Percentiles rank a stretch among this genome's conserved stretches.
phyloP scores from a whole-genome alignment of 805 yeast genomes.

The Wickerhamomyces bisporus region DNA sequence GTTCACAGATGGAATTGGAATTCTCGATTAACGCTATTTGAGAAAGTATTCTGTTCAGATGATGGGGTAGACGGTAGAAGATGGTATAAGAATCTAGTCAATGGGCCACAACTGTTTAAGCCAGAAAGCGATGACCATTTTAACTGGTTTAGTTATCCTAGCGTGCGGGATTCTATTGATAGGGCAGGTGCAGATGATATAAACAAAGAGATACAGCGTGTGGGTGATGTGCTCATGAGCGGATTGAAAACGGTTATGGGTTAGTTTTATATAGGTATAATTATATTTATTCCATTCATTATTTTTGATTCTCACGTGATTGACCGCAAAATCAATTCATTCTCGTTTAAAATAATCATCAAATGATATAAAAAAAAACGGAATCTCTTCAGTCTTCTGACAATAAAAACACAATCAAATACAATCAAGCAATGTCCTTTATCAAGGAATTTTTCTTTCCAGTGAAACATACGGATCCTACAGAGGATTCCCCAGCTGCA shows the following conservation, averaged over 20 bases:
- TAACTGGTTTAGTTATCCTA: conserved; percentile 69
- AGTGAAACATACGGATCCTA: conserved; percentile 21
- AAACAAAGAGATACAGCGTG: conserved; percentile 43
- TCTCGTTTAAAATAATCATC: no score
- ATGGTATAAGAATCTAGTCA: conserved; percentile 62
- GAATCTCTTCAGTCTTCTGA: no score
- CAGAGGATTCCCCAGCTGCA: conserved; percentile 7
- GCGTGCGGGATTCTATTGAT: conserved; percentile 61
- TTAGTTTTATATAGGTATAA: no score
- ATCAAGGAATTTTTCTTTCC: conserved; percentile 24
- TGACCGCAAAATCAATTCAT: no score
- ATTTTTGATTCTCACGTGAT: no score
- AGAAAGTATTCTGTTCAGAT: conserved; percentile 43
- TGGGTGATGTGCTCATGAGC: conserved; percentile 26
- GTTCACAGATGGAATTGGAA: conserved; percentile 81
- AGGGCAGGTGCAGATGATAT: conserved; percentile 46
- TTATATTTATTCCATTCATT: no score
- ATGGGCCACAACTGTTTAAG: conserved; percentile 62
- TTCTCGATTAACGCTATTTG: conserved; percentile 52
- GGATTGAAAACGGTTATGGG: background rate
- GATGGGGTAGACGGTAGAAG: conserved; percentile 45
- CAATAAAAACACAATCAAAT: no score
- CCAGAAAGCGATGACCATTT: conserved; percentile 41
- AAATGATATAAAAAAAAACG: no score
- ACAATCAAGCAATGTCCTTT: conserved; percentile 20